A percentile compares a stretch with the other conserved stretches of the same genome.
Evolutionary conservation across 2,329 filamentous ascomycete species (phyloP).

Genomic region (Phaeosphaeria sp.): DNA sequence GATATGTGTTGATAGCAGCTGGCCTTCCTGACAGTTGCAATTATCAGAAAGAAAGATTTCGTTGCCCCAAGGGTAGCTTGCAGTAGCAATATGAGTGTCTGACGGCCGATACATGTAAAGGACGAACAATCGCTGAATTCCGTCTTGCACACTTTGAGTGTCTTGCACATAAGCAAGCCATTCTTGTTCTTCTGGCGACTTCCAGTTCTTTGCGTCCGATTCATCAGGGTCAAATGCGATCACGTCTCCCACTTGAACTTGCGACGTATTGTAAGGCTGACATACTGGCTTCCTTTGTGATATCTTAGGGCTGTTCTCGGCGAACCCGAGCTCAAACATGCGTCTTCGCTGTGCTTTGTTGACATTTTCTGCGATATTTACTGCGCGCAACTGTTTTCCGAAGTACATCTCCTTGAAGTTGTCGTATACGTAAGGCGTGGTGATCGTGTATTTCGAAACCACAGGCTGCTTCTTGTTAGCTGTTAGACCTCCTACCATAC

Average conservation of each 20-base stretch:
- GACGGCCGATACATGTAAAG: constrained; percentile 76
- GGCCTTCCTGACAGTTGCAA: constrained; percentile 69
- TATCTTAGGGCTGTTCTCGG: constrained; percentile 2
- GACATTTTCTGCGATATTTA: constrained; percentile 13
- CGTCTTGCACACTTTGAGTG: constrained; percentile 29
- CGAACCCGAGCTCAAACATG: constrained; percentile 24
- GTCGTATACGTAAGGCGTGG: constrained; percentile 72
- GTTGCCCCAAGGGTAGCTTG: constrained; percentile 72
- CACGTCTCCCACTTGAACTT: constrained; percentile 56
- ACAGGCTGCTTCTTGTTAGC: constrained; percentile 24
- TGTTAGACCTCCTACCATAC: constrained; percentile 15
- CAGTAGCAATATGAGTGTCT: constrained; percentile 73
- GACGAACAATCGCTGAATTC: constrained; percentile 63
- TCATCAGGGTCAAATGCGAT: constrained; percentile 57
- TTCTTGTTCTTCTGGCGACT: constrained; percentile 53
- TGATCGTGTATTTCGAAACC: constrained; percentile 60
- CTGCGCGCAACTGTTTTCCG: constrained; percentile 56
- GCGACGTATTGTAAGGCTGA: constrained; percentile 7
- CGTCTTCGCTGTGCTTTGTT: constrained; percentile 12
- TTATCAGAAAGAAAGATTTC: constrained; percentile 81
- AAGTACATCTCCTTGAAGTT: constrained; percentile 71
- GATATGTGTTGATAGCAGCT: constrained; percentile 64
- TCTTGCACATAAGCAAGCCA: constrained; percentile 77
- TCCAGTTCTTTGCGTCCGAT: constrained; percentile 62
- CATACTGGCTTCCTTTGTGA: not conserved